Evolutionary conservation across 441 rosid genomes (phyloP).

Genomic region (Breynia disticha): DNA sequence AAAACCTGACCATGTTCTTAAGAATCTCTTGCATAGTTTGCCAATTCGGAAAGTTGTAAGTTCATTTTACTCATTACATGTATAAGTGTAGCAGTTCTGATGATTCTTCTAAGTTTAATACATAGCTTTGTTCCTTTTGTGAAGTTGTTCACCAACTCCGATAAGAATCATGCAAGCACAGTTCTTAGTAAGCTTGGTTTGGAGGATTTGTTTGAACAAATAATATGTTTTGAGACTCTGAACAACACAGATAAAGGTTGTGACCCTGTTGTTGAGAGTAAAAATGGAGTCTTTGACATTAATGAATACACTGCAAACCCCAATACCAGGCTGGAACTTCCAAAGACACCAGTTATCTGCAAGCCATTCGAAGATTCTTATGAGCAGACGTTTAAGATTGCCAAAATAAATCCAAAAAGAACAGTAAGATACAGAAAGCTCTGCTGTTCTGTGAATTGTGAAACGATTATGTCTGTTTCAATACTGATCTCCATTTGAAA

Average conservation of each 20-base stretch:
- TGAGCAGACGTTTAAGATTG: conserved; percentile 57
- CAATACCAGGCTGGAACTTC: conserved; percentile 31
- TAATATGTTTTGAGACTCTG: conserved; percentile 74
- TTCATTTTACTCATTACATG: conserved; percentile 4
- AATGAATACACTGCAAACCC: conserved; percentile 23
- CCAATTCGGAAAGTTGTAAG: conserved; percentile 78
- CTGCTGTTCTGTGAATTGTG: no score
- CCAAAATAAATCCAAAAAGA: conserved; percentile 52
- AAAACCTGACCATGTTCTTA: conserved; percentile 71
- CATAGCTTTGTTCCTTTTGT: background rate
- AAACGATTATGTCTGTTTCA: no score
- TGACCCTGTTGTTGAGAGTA: conserved; percentile 14
- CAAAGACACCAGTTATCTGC: conserved; percentile 59
- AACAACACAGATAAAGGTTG: conserved; percentile 33
- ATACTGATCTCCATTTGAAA: background rate
- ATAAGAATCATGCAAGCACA: conserved; percentile 52
- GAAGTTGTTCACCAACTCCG: conserved; percentile 80
- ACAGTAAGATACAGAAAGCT: conserved; percentile 34
- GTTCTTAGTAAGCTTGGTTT: conserved; percentile 64
- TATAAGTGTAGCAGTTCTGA: background rate
- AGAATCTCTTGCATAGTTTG: conserved; percentile 55
- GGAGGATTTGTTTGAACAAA: conserved; percentile 74
- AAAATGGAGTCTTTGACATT: conserved; percentile 26
- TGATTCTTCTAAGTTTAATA: background rate
- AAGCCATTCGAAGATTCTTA: conserved; percentile 79